A percentile compares a stretch with the other conserved stretches of the same genome.
Evolutionary conservation across 768 basidiomycete genomes (phyloP).

Genomic region (Botryobasidium botryosum): DNA sequence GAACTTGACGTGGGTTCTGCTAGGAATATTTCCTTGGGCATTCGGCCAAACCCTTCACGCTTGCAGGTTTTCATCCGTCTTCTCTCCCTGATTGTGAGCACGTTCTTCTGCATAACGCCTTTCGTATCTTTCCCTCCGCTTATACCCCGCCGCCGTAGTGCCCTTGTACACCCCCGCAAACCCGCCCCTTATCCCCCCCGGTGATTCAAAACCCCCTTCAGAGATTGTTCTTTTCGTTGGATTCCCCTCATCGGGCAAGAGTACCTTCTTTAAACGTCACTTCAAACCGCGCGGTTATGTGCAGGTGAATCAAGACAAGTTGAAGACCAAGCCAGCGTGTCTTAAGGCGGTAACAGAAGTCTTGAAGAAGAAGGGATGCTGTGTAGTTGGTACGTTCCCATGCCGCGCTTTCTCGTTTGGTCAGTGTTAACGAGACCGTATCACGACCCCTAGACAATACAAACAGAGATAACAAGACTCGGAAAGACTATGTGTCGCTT

Average conservation of each 20-base stretch:
- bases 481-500: slow-evolving; percentile 53
- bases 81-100: slow-evolving; percentile 23
- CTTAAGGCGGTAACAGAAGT: slow-evolving; percentile 42
- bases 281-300: slow-evolving; percentile 53
- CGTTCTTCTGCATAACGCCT: background rate
- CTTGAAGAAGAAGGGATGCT: slow-evolving; percentile 39
- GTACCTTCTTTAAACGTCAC: slow-evolving; percentile 54
- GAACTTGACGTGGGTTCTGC: background rate
- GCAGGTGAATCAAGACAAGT: slow-evolving; percentile 76
- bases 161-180: slow-evolving; percentile 29
- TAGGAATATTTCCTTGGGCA: slow-evolving; percentile 67
- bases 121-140: slow-evolving; percentile 26
- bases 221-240: slow-evolving; percentile 50
- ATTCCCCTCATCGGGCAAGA: slow-evolving; percentile 57
- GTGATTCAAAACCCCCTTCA: slow-evolving; percentile 10
- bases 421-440: background rate
- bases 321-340: slow-evolving; percentile 63
- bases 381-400: slow-evolving; percentile 52
- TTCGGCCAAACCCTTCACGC: slow-evolving; percentile 26
- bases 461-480: slow-evolving; percentile 56
- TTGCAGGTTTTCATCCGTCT: slow-evolving; percentile 56
- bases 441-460: slow-evolving; percentile 54
- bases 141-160: slow-evolving; percentile 25
- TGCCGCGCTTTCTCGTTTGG: background rate
- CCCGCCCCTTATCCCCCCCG: slow-evolving; percentile 21